Conservation (phyloP, 1,139 yeast species). For the Sugiyamaella xylanicola region DNA sequence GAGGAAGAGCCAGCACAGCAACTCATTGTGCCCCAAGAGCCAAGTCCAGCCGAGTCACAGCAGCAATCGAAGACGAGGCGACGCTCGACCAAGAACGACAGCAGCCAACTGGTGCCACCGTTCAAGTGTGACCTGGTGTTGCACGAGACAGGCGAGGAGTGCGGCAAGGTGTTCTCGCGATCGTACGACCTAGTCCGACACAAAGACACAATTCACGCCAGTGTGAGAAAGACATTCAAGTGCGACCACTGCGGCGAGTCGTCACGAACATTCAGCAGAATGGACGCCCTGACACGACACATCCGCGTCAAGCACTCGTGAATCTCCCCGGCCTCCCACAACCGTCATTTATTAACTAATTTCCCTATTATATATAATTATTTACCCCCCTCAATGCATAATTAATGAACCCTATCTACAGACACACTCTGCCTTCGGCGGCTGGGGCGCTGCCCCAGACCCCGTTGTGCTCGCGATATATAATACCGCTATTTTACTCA, state of each 20-base stretch:
- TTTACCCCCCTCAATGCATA: conserved; percentile 21
- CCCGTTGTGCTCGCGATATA: not conserved
- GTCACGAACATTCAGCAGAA: conserved; percentile 84
- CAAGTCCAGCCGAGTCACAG: not conserved
- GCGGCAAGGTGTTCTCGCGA: conserved; percentile 84
- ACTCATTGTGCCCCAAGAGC: not conserved
- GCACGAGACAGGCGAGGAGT: conserved; percentile 61
- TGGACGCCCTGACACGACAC: conserved; percentile 93
- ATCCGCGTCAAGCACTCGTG: conserved; percentile 75
- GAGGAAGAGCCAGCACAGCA: not conserved
- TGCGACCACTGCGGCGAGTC: conserved; percentile 80
- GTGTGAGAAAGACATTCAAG: conserved; percentile 79
- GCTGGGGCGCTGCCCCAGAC: conserved; percentile 16
- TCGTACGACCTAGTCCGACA: conserved; percentile 94
- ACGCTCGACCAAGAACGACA: not conserved
- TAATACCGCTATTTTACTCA: not conserved
- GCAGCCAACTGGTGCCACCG: conserved; percentile 3
- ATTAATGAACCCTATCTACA: too few relatives aligned
- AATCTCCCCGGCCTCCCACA: not conserved
- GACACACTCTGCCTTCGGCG: conserved; percentile 16
- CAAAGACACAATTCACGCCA: conserved; percentile 94
- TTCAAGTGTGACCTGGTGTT: conserved; percentile 57
- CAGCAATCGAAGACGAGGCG: not conserved
- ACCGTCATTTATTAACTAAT: conserved; percentile 6
- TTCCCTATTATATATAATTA: conserved; percentile 12